phyloP scores from a whole-genome alignment of 345 rosid genomes.

The Gossypium rotundifolium region DNA sequence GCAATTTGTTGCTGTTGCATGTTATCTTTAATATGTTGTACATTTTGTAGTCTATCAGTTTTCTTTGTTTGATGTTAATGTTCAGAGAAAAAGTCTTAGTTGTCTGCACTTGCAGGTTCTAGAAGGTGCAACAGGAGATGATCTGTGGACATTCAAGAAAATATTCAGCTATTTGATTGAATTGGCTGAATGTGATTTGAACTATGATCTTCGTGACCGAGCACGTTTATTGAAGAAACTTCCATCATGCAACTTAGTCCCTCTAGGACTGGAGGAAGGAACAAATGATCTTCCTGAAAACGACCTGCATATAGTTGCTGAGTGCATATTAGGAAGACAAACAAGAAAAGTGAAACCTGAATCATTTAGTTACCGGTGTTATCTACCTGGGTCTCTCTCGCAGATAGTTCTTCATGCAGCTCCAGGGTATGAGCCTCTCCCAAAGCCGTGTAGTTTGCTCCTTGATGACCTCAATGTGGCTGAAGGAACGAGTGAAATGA shows the following conservation, averaged over 20 bases:
- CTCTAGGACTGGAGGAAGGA: conserved; percentile 37
- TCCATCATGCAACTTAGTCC: conserved; percentile 30
- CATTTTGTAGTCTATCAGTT: conserved; percentile 3
- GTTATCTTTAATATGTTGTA: background rate
- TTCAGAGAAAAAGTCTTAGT: conserved; percentile 10
- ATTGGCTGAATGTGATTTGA: conserved; percentile 73
- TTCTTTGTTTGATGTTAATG: conserved; percentile 12
- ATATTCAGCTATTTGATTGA: conserved; percentile 70
- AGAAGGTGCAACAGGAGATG: conserved; percentile 41
- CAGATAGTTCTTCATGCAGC: conserved; percentile 98
- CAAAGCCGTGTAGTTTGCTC: conserved; percentile 71
- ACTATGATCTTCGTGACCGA: conserved; percentile 90
- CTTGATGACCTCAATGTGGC: conserved; percentile 39
- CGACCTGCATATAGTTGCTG: conserved; percentile 36
- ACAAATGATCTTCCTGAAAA: conserved; percentile 27
- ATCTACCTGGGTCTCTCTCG: conserved; percentile 96
- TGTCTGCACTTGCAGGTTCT: conserved; percentile 48
- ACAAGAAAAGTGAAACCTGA: conserved; percentile 33
- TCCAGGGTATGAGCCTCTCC: conserved; percentile 98
- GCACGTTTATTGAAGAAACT: conserved; percentile 71
- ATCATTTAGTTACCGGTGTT: conserved; percentile 50
- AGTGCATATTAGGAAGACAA: conserved; percentile 55
- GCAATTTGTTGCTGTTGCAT: conserved; percentile 7
- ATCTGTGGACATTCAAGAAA: conserved; percentile 41
- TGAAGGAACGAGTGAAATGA: conserved; percentile 26